phyloP scores from a whole-genome alignment of 768 basidiomycete species.

The Lactifluus rugatus region DNA sequence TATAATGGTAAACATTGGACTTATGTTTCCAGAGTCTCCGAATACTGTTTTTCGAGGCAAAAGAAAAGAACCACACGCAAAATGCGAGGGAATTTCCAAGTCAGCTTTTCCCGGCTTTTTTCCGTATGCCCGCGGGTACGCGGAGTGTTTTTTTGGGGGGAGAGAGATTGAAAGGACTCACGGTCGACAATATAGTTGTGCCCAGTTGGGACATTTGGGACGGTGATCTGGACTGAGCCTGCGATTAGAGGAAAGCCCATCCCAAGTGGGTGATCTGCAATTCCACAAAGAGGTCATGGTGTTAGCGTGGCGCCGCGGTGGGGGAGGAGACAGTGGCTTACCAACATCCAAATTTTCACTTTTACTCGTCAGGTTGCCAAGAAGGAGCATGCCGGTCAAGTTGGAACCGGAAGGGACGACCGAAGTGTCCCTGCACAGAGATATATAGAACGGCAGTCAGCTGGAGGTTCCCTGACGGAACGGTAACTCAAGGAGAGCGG shows the following conservation, averaged over 20 bases:
- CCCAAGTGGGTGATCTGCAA: constrained; percentile 28
- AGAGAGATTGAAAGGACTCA: constrained; percentile 25
- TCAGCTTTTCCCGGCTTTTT: neutral
- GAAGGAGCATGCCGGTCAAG: constrained; percentile 34
- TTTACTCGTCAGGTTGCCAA: constrained; percentile 32
- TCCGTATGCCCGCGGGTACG: neutral
- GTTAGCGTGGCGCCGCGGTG: neutral
- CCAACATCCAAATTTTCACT: constrained; percentile 38
- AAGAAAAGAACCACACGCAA: too few relatives aligned
- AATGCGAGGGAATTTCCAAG: neutral
- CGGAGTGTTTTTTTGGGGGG: neutral
- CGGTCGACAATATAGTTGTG: constrained; percentile 33
- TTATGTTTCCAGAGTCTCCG: constrained; percentile 40
- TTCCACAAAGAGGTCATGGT: neutral
- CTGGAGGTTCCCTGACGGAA: neutral
- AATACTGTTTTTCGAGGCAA: constrained; percentile 28
- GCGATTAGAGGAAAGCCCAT: constrained; percentile 29
- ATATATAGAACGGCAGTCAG: neutral
- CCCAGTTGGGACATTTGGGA: constrained; percentile 30
- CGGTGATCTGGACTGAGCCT: constrained; percentile 30
- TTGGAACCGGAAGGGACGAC: constrained; percentile 33
- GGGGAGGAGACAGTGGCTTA: constrained; percentile 24
- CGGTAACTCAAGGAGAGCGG: neutral
- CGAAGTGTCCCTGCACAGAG: constrained; percentile 17
- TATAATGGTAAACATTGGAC: constrained; percentile 31